Percentiles rank a stretch among this genome's conserved stretches.
These are phyloP conservation scores for Centella asiatica DNA, from an alignment of 129 eudicot species.

Conservation along the genomic window DNA sequence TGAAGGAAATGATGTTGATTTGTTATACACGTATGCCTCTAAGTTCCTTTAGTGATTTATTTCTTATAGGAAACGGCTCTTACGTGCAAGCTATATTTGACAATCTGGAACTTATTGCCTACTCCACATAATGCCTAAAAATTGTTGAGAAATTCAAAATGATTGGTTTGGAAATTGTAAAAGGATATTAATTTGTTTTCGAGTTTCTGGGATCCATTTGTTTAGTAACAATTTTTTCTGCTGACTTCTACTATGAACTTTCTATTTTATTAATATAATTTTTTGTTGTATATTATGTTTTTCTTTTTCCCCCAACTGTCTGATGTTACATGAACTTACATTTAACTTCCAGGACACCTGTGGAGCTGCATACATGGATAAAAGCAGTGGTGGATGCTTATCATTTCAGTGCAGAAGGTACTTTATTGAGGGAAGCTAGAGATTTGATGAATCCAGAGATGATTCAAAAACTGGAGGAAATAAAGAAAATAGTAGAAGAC, in stretches of 20 bases:
- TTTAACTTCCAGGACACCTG: slow-evolving; percentile 53
- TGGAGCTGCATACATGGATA: slow-evolving; percentile 55
- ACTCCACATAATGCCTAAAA: too few relatives aligned
- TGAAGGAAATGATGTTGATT: slow-evolving; percentile 55
- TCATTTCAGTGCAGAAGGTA: slow-evolving; percentile 60
- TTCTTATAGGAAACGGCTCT: background rate
- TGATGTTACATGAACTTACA: background rate
- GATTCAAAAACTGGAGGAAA: slow-evolving; percentile 53
- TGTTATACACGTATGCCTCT: slow-evolving; percentile 67
- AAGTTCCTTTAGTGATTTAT: background rate
- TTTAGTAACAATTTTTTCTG: background rate
- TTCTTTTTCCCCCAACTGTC: background rate
- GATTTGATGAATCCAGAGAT: slow-evolving; percentile 64
- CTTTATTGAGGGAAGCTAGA: slow-evolving; percentile 53
- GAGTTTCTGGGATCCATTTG: background rate
- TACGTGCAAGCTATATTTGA: background rate
- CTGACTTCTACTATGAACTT: too few relatives aligned
- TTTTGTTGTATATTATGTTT: background rate
- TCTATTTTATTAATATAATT: background rate
- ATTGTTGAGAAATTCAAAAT: too few relatives aligned
- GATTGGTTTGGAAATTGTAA: background rate
- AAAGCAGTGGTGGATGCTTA: slow-evolving; percentile 60
- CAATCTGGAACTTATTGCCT: too few relatives aligned
- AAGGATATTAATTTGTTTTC: background rate
- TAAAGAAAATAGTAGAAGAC: slow-evolving; percentile 51